Conservation (phyloP, 176 grass and related monocot genomes). For the Oryza meyeriana region DNA sequence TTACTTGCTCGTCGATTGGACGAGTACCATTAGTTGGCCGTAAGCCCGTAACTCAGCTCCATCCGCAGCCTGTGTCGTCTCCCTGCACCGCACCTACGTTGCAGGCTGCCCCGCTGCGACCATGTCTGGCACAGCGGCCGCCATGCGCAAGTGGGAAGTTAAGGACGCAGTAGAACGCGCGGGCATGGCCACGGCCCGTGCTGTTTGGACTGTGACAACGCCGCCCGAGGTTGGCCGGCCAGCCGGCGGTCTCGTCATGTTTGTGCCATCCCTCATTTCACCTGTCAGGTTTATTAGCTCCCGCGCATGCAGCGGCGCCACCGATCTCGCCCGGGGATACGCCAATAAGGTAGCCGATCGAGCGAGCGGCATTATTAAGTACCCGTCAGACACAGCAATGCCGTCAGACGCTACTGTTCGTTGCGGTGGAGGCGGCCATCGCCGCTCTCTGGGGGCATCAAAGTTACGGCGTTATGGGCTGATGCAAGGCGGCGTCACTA, state of each 20-base stretch:
- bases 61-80: neutral
- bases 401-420: neutral
- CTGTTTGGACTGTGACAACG: neutral
- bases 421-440: neutral
- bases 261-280: neutral
- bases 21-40: neutral
- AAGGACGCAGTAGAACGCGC: neutral
- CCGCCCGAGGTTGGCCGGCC: neutral
- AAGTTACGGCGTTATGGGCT: neutral
- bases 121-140: conserved; percentile 23
- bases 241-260: neutral
- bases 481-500: neutral
- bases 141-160: conserved; percentile 20
- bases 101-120: neutral
- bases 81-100: neutral
- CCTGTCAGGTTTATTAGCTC: neutral
- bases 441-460: neutral
- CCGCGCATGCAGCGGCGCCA: neutral
- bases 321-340: neutral
- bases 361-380: neutral
- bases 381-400: too few relatives aligned
- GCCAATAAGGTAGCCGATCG: neutral
- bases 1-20: neutral
- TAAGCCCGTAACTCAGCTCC: conserved; percentile 1
- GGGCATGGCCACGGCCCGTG: neutral